Evolutionary conservation across 2,329 filamentous ascomycete genomes (phyloP).

Genomic region (Trichoderma harzianum): DNA sequence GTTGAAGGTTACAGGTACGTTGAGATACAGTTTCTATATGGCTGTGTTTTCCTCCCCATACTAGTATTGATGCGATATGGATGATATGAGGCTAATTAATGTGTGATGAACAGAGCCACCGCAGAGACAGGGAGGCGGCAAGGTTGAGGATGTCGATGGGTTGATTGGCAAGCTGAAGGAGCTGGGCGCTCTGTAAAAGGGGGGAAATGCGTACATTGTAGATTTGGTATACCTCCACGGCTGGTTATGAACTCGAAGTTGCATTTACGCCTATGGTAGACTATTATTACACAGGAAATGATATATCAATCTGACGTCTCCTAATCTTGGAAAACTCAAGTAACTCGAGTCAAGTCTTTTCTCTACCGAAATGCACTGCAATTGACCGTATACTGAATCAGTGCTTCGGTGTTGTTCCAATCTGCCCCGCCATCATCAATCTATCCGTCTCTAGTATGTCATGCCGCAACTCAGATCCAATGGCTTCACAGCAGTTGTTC

Average conservation of each 20-base stretch:
- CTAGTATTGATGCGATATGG: not conserved
- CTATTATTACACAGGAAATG: not conserved
- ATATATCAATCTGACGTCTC: not conserved
- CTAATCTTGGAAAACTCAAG: not conserved
- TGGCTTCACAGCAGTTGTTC: not conserved
- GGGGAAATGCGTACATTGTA: not conserved
- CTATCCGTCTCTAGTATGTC: not conserved
- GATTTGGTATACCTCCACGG: not conserved
- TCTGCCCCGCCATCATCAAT: not conserved
- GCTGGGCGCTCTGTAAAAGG: slow-evolving; percentile 73
- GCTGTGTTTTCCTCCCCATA: not conserved
- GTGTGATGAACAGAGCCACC: slow-evolving; percentile 64
- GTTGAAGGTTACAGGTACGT: slow-evolving; percentile 78
- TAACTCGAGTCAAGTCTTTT: not conserved
- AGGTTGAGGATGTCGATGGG: slow-evolving; percentile 97
- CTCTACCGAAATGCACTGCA: not conserved
- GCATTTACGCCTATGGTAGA: not conserved
- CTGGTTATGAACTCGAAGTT: not conserved
- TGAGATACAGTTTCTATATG: not conserved
- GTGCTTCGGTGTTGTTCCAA: not conserved
- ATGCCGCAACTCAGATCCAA: not conserved
- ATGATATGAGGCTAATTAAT: not conserved
- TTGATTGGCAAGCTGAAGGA: slow-evolving; percentile 93
- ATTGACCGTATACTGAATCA: not conserved
- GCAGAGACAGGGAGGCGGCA: slow-evolving; percentile 84